Conservation (phyloP, 169 alveolate genomes). For the Plasmodium yoelii region DNA sequence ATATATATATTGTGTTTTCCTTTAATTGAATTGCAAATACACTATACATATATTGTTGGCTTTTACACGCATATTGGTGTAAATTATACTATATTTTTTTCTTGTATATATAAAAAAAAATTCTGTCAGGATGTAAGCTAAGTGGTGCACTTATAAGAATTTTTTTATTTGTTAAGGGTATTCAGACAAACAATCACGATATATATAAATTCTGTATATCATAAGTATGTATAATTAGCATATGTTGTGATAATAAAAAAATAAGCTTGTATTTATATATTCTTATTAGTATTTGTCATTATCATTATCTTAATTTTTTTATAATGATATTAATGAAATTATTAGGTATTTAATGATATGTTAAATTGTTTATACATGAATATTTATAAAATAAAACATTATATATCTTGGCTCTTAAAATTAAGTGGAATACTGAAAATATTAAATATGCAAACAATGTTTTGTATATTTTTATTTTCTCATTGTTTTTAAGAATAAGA, state of each 20-base stretch:
- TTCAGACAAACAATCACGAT: constrained; percentile 66
- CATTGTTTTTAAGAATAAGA: constrained; percentile 6
- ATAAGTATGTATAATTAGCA: constrained; percentile 10
- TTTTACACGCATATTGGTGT: constrained; percentile 26
- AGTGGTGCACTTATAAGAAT: constrained; percentile 69
- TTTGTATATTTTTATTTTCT: constrained; percentile 15
- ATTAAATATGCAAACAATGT: constrained; percentile 9
- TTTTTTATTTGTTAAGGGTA: constrained; percentile 14
- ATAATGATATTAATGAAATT: neutral
- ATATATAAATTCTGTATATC: constrained; percentile 43
- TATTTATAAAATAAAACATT: constrained; percentile 3
- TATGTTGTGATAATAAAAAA: constrained; percentile 10
- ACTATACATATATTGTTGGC: neutral
- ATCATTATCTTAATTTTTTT: neutral
- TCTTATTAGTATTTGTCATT: constrained; percentile 20
- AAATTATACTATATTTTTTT: constrained; percentile 21
- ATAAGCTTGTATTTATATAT: constrained; percentile 15
- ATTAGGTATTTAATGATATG: constrained; percentile 6
- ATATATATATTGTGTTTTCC: constrained; percentile 13
- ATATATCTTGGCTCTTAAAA: constrained; percentile 8
- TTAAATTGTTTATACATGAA: constrained; percentile 16
- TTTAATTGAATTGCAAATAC: neutral
- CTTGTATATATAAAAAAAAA: constrained; percentile 36
- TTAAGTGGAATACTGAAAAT: constrained; percentile 14
- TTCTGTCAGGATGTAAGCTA: constrained; percentile 72